Base-by-base conservation (phyloP, 1,284 basidiomycete species). In the Termitomyces sp. region DNA sequence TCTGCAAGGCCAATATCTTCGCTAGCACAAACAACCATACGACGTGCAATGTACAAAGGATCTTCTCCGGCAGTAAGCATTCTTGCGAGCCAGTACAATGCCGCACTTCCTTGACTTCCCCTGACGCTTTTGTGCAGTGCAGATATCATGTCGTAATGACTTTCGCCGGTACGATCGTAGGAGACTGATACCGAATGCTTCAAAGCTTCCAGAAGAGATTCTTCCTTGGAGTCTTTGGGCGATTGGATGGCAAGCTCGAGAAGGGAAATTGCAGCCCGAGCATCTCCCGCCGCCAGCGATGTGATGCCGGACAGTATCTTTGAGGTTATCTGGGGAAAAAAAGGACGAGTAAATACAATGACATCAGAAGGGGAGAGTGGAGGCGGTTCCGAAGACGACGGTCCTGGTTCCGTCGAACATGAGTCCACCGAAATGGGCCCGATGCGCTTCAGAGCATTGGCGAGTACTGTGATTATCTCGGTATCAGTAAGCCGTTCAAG, bases 1-100 rank as follows among this genome's bases (percentile, higher is more conserved):
- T 92, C 86, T 15, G 88, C 88, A n/a, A 92, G 73, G 6, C 91
- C 90, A 38, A 94, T 81, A 64, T 94, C 92, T 67, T 94, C 92
- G 52, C 88, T 90, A 1, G 92, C 90, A 54, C 91, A 87, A 1
- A 94, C 87, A 13, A 92, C 81, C 70, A 94, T 80, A 31, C 92
- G 76, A 26, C 93, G 77, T 1, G 87, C 90, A 58, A 95, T 83
- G 65, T 88, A 96, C 36, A 94, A 67, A 2, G 94, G 89, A 69
- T 96, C 94, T 68, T 96, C 92, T 10, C 92, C 93, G n/a, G 83
- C 88, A 45, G 77, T 79, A 34, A 92, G 73, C 89, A 93, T 92
- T 43, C 86, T 78, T 9, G 90, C 90, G 6, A 94, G 76, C 92
- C 92, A 96, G 70, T 95, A 96, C 73, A 96, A 74, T 6, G 91